Evolutionary conservation across 441 rosid species (phyloP).

Genomic region (Pelargonium australe): DNA sequence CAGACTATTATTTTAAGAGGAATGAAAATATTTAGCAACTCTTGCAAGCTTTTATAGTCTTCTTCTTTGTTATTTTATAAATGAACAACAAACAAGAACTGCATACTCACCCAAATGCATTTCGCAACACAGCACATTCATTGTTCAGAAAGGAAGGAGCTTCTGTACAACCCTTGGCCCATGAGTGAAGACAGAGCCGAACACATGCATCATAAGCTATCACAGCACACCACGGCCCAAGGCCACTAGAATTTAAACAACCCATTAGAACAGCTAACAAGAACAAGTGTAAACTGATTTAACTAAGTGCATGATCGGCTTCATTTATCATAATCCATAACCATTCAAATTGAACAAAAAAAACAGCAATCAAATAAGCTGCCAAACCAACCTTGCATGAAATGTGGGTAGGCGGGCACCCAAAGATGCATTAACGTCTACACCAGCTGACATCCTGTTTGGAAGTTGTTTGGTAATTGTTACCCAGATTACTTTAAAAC

Average conservation of each 20-base stretch:
- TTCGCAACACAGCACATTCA: slow-evolving; percentile 82
- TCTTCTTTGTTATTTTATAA: background rate
- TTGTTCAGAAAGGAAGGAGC: slow-evolving; percentile 94
- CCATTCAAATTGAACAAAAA: background rate
- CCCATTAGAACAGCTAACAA: slow-evolving; percentile 12
- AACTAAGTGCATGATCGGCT: slow-evolving; percentile 9
- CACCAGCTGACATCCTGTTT: slow-evolving; percentile 43
- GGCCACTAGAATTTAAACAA: slow-evolving; percentile 46
- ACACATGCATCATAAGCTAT: slow-evolving; percentile 96
- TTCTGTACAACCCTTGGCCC: slow-evolving; percentile 97
- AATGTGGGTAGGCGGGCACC: slow-evolving; percentile 74
- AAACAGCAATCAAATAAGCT: background rate
- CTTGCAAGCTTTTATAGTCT: background rate
- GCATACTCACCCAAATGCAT: slow-evolving; percentile 70
- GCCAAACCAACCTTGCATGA: slow-evolving; percentile 61
- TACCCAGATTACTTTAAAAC: background rate
- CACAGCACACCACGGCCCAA: slow-evolving; percentile 97
- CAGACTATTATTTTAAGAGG: slow-evolving; percentile 39
- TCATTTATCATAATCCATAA: slow-evolving; percentile 20
- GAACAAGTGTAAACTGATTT: slow-evolving; percentile 12
- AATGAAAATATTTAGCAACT: slow-evolving; percentile 12
- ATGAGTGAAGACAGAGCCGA: slow-evolving; percentile 94
- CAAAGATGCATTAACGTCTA: slow-evolving; percentile 50
- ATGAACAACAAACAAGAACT: background rate
- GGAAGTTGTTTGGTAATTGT: background rate